A percentile compares a stretch with the other conserved stretches of the same genome.
Evolutionary conservation across 2,329 filamentous ascomycete species (phyloP).

Genomic region (Lasiodiplodia hormozganensis): DNA sequence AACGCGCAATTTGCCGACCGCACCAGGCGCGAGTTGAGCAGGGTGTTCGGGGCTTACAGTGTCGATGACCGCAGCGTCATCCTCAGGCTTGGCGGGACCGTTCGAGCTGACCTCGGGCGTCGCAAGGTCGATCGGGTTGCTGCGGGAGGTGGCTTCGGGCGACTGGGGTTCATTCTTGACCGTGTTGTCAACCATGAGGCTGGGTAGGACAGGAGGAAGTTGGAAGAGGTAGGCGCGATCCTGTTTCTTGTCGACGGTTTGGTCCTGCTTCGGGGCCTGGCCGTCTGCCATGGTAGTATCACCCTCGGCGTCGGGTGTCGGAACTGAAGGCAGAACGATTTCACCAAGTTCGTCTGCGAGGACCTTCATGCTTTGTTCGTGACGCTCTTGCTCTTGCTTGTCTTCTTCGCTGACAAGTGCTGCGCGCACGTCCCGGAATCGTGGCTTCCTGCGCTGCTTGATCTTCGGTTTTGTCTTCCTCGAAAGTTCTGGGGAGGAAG

Average conservation of each 20-base stretch:
- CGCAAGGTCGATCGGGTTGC: conserved; percentile 21
- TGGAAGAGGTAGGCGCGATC: conserved; percentile 69
- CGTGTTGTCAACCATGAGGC: conserved; percentile 52
- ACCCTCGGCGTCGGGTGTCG: conserved; percentile 41
- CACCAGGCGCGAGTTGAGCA: conserved; percentile 57
- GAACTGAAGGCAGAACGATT: conserved; percentile 32
- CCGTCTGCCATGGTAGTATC: conserved; percentile 48
- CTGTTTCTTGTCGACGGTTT: conserved; percentile 50
- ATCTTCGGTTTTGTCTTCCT: conserved; percentile 38
- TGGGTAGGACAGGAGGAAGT: conserved; percentile 68
- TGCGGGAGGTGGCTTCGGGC: conserved; percentile 11
- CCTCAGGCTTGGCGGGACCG: conserved; percentile 42
- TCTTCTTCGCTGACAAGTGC: conserved; percentile 61
- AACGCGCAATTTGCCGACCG: conserved; percentile 67
- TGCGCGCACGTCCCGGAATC: conserved; percentile 33
- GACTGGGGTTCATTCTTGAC: conserved; percentile 34
- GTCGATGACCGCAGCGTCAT: conserved; percentile 35
- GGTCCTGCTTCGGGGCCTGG: conserved; percentile 21
- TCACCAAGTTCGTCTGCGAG: conserved; percentile 57
- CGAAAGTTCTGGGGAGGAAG: conserved; percentile 42
- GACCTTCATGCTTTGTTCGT: conserved; percentile 54
- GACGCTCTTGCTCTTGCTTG: conserved; percentile 57
- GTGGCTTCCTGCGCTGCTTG: conserved; percentile 32
- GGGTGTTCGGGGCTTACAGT: conserved; percentile 34
- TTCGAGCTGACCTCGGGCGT: neutral